Evolutionary conservation across 257 asterid species (phyloP).

Genomic region (Dorcoceras hygrometricum): DNA sequence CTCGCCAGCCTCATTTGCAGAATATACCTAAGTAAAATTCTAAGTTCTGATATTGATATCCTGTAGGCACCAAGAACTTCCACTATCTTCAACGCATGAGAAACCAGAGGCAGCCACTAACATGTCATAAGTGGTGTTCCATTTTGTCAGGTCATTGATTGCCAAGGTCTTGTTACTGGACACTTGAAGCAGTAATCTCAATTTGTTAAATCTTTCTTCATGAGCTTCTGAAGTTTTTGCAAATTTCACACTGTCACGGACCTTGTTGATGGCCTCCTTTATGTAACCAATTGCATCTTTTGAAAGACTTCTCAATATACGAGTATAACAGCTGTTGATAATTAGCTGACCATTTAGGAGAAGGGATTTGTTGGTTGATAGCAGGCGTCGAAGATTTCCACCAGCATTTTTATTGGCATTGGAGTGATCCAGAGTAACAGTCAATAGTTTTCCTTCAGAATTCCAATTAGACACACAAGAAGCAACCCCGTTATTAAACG

Average conservation of each 20-base stretch:
- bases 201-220: constrained; percentile 48
- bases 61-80: constrained; percentile 97
- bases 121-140: constrained; percentile 90
- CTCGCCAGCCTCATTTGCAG: constrained; percentile 68
- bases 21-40: constrained; percentile 80
- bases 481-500: constrained; percentile 48
- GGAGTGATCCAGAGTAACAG: constrained; percentile 49
- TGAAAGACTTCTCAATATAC: constrained; percentile 57
- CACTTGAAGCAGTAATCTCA: constrained; percentile 76
- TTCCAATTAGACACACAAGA: constrained; percentile 70
- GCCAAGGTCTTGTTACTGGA: constrained; percentile 60
- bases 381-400: constrained; percentile 47
- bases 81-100: constrained; percentile 78
- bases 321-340: constrained; percentile 62
- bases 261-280: constrained; percentile 47
- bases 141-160: constrained; percentile 56
- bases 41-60: constrained; percentile 80
- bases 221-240: constrained; percentile 48
- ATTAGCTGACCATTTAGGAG: constrained; percentile 69
- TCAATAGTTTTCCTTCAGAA: constrained; percentile 48
- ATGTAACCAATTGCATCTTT: constrained; percentile 45
- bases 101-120: constrained; percentile 76
- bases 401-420: constrained; percentile 33
- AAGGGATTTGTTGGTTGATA: constrained; percentile 44
- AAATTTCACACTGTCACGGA: constrained; percentile 69